These are phyloP conservation scores for Nyssa sinensis DNA, from an alignment of 148 eudicot species.

Conservation along the genomic window DNA sequence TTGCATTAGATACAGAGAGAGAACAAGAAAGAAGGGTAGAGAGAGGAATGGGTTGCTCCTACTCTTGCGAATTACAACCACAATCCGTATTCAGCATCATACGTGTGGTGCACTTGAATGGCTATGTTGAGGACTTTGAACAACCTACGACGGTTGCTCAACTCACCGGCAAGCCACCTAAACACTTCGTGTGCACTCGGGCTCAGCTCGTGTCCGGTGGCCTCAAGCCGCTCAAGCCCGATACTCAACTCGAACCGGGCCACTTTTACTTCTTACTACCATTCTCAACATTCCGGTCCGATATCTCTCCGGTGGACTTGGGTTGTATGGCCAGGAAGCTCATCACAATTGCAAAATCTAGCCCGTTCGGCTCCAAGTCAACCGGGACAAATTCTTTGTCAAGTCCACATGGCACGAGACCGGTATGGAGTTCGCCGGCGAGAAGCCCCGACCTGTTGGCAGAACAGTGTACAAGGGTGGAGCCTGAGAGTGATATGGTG, in stretches of 20 bases:
- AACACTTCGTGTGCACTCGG: slow-evolving; percentile 31
- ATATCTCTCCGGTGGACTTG: slow-evolving; percentile 33
- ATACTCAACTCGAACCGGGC: slow-evolving; percentile 24
- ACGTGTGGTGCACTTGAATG: slow-evolving; percentile 36
- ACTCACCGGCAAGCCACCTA: slow-evolving; percentile 18
- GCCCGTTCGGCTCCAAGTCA: slow-evolving; percentile 3
- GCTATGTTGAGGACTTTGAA: slow-evolving; percentile 32
- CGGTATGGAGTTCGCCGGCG: slow-evolving; percentile 10
- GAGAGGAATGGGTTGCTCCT: slow-evolving; percentile 20
- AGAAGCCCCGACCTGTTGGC: slow-evolving; percentile 15
- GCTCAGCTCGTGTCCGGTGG: slow-evolving; percentile 28
- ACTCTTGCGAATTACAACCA: slow-evolving; percentile 20
- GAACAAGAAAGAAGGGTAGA: background rate
- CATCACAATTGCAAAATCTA: slow-evolving; percentile 17
- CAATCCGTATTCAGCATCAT: slow-evolving; percentile 10
- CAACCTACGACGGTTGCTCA: slow-evolving; percentile 24
- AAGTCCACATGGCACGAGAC: background rate
- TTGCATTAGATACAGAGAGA: too few species aligned
- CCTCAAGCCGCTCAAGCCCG: slow-evolving; percentile 20
- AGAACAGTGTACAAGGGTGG: background rate
- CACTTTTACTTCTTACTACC: slow-evolving; percentile 35
- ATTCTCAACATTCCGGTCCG: slow-evolving; percentile 17
- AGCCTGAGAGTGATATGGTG: background rate
- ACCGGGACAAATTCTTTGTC: background rate
- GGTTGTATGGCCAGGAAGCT: slow-evolving; percentile 31